Base-by-base conservation (phyloP, 805 yeast species). In the Yamadazyma paraphyllophila region DNA sequence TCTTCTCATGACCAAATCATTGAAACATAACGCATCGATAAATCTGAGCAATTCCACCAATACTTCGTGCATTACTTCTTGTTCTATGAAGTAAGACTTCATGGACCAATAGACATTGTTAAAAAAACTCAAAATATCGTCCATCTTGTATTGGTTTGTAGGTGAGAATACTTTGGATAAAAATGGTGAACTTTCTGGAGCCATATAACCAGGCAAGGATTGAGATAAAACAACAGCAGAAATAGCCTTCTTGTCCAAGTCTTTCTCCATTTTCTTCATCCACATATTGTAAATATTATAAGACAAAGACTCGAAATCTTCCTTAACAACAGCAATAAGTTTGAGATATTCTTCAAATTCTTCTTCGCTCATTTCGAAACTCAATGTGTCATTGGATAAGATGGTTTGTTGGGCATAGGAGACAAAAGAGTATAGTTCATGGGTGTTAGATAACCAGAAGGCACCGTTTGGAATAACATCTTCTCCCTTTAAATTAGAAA, bases 221-320 rank as follows among this genome's bases (percentile, higher is more conserved):
- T 94, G 99, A 2, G 96, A 88, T 56, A 90, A 76, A 14, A 94
- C 94, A 50, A 94, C 95, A 2, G 98, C 97, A n/a, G 96, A 84
- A 29, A 94, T 83, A 42, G 91, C 92, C 72, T 89, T 88, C 76
- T 87, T 88, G 63, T 88, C 96, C 61, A 92, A 71, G 55, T 84
- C 87, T 63, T 87, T 88, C 70, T 90, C 94, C 80, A 94, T 80
- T 66, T 88, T 91, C 73, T 88, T 90, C 88, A 92, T 83, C 97
- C 97, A 92, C 76, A 91, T 85, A 65, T 90, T 95, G 69, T 91
- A 94, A 53, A 94, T 87, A 69, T 94, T 94, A 73, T 84, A 92
- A 31, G 95, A 89, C 49, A 92, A 78, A 3, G 92, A 86, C 69
- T 90, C 97, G 54, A 92, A 86, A 69, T 94, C 99, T 62, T 88